Percentiles rank a stretch among this genome's conserved stretches.
Conservation (phyloP, 108 stramenopile species). For the Cyclotella sp. region DNA sequence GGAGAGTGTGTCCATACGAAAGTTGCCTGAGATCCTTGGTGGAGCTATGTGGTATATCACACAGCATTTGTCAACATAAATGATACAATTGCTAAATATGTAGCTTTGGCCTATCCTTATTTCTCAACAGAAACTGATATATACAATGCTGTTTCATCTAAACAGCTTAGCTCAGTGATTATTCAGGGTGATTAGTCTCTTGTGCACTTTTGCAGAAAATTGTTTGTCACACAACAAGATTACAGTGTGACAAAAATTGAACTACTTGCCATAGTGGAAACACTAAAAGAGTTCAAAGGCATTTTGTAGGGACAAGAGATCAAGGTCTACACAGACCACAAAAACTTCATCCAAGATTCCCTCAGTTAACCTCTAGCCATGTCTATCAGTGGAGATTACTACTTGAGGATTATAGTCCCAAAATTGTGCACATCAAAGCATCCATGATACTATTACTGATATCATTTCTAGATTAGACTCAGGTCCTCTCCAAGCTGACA, state of each 20-base stretch:
- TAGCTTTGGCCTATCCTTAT: not conserved
- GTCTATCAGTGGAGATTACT: no score
- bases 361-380: not conserved
- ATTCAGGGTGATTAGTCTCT: not conserved
- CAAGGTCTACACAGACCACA: not conserved
- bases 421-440: not conserved
- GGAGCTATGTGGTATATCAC: no score
- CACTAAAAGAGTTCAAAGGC: not conserved
- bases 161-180: not conserved
- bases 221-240: no score
- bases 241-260: not conserved
- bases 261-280: not conserved
- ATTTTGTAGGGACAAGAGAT: not conserved
- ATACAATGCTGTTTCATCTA: not conserved
- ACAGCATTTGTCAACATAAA: not conserved
- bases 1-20: not conserved
- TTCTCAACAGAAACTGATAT: not conserved
- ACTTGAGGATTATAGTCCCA: not conserved
- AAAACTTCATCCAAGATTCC: not conserved
- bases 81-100: not conserved
- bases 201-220: not conserved
- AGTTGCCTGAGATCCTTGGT: not conserved
- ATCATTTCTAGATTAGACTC: not conserved
- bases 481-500: not conserved
- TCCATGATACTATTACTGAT: not conserved